Evolutionary conservation across 179 eudicot genomes (phyloP), one percentile per base, ranked within the genome.

Genomic region (Beta corolliflora): DNA sequence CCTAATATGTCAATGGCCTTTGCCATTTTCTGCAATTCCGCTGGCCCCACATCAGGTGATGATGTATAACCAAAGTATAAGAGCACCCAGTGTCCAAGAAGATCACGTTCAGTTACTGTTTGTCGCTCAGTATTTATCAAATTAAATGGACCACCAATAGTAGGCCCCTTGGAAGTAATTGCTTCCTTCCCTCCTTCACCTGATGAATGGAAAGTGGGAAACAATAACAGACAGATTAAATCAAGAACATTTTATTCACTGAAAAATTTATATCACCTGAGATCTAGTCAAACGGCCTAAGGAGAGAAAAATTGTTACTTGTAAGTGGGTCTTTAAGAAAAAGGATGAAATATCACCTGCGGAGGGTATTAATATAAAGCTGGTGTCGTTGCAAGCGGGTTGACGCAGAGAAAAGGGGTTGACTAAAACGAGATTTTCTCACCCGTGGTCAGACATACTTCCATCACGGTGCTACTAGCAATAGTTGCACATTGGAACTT

Each of bases 61-160:
- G 97, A 95, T 78, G 99, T 93, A 84, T 95, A 95, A 77, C 99
- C 98, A 81, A 93, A 95, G 85, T 93, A 92, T 58, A 94, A 83
- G 56, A 94, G 95, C 84, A 92, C 88, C 97, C 98, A 95, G 70
- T 89, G 89, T 74, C 95, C 98, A 12, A 79, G 75, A 83, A 94
- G 89, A 85, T 86, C 85, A 72, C 81, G 81, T 84, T 95, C 92
- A 21, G 95, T 92, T 74, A 95, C 90, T n/a, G 83, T 53, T 71
- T 81, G 86, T 23, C 83, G 84, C 77, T 94, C 92, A 48, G 97
- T 85, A 84, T 91, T 87, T 19, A 95, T 81, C 82, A 95, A 82
- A 65, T 87, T 84, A 88, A 95, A 95, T n/a, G 99, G 99, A 25
- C 97, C 97, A 71, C 99, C 99, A 81, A 95, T 86, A 73, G 78